These are phyloP conservation scores for Melanopsichium pennsylvanicum DNA, from an alignment of 1,284 basidiomycete genomes.

Conservation along the genomic window DNA sequence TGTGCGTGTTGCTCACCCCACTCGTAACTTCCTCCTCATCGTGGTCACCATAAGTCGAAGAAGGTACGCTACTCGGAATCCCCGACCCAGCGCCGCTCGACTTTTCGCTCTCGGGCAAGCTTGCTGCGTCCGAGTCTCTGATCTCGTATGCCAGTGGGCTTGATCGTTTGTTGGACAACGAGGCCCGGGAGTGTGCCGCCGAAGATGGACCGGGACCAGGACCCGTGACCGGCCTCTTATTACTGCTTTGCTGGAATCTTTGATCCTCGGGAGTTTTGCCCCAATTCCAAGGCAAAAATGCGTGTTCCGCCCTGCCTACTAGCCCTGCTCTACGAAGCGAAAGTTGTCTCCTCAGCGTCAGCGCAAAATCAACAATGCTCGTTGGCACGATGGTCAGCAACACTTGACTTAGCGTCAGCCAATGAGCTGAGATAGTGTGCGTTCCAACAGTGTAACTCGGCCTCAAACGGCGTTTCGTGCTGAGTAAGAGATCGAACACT, in stretches of 20 bases:
- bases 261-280: constrained; percentile 4
- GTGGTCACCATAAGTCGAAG: constrained; percentile 43
- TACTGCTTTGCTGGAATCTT: background rate
- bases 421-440: constrained; percentile 27
- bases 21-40: no score
- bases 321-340: constrained; percentile 35
- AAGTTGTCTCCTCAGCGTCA: constrained; percentile 36
- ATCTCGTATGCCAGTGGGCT: constrained; percentile 31
- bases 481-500: constrained; percentile 40
- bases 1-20: constrained; percentile 18
- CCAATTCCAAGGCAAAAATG: constrained; percentile 40
- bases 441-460: constrained; percentile 46
- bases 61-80: constrained; percentile 49
- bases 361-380: constrained; percentile 33
- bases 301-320: constrained; percentile 42
- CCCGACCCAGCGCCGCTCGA: constrained; percentile 45
- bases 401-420: constrained; percentile 40
- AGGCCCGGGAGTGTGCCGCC: constrained; percentile 42
- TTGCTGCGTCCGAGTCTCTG: constrained; percentile 38
- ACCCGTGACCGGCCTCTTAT: constrained; percentile 17
- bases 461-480: constrained; percentile 36
- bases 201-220: constrained; percentile 52
- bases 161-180: constrained; percentile 18
- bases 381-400: constrained; percentile 39
- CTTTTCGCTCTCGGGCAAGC: constrained; percentile 39